phyloP scores from a whole-genome alignment of 129 eudicot genomes.

The Chrysanthemum seticuspe region DNA sequence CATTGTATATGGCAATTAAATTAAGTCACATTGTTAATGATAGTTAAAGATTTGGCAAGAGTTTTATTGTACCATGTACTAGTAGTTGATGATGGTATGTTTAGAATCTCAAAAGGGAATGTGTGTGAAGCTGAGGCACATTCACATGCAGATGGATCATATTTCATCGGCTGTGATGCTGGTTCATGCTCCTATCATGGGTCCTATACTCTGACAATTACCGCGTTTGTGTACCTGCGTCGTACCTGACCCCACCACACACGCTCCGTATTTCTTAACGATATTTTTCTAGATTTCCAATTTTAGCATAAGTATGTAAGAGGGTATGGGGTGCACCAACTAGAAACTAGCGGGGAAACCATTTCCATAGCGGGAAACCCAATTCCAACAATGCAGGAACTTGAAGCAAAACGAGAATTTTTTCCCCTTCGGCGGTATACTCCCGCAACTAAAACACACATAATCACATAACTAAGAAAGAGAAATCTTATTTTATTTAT shows the following conservation, averaged over 20 bases:
- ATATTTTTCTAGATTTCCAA: too few species aligned
- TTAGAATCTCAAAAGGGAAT: conserved; percentile 33
- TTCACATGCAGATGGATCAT: conserved; percentile 38
- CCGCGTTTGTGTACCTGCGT: conserved; percentile 27
- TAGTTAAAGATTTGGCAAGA: neutral
- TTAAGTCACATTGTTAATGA: too few species aligned
- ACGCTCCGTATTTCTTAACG: neutral
- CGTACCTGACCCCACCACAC: conserved; percentile 26
- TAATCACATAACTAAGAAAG: too few species aligned
- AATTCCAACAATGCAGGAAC: too few species aligned
- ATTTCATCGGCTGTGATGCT: conserved; percentile 34
- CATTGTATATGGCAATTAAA: too few species aligned
- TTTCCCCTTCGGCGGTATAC: too few species aligned
- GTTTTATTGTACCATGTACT: conserved; percentile 31
- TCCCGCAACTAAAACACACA: too few species aligned
- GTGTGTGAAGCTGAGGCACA: conserved; percentile 21
- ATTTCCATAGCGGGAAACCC: too few species aligned
- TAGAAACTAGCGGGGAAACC: too few species aligned
- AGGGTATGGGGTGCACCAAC: too few species aligned
- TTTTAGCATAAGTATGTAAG: neutral
- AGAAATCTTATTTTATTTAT: too few species aligned
- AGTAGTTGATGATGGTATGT: conserved; percentile 15
- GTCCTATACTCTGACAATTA: conserved; percentile 30
- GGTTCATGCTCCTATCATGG: conserved; percentile 35
- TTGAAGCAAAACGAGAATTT: too few species aligned